Conservation (phyloP, 2,329 filamentous ascomycete species). For the Sclerotinia sclerotiorum region DNA sequence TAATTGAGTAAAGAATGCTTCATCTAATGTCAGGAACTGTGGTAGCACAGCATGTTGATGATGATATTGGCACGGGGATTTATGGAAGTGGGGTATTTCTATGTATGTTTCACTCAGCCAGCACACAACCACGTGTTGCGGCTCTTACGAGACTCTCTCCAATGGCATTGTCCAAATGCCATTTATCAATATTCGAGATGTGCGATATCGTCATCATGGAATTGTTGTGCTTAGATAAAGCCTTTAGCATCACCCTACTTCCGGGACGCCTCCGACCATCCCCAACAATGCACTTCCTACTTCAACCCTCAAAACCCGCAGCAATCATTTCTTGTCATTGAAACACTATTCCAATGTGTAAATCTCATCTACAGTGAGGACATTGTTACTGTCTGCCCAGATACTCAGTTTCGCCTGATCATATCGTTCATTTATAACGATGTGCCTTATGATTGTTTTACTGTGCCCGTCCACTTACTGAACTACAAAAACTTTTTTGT, state of each 20-base stretch:
- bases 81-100: background rate
- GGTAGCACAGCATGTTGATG: background rate
- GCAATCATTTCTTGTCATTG: background rate
- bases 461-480: background rate
- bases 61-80: background rate
- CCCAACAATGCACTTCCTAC: background rate
- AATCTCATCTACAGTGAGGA: background rate
- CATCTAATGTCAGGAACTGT: background rate
- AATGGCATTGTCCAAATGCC: background rate
- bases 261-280: background rate
- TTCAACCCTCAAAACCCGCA: background rate
- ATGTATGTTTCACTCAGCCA: conserved; percentile 1
- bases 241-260: background rate
- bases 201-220: background rate
- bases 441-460: background rate
- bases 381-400: background rate
- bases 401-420: background rate
- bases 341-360: background rate
- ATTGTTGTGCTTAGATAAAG: background rate
- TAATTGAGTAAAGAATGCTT: background rate
- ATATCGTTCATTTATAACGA: background rate
- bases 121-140: conserved; percentile 1
- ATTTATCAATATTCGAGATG: background rate
- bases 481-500: background rate
- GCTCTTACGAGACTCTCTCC: background rate